Percentiles rank a stretch among this genome's conserved stretches.
Conservation (phyloP, 1,284 basidiomycete genomes). For the Phellopilus nigrolimitatus region DNA sequence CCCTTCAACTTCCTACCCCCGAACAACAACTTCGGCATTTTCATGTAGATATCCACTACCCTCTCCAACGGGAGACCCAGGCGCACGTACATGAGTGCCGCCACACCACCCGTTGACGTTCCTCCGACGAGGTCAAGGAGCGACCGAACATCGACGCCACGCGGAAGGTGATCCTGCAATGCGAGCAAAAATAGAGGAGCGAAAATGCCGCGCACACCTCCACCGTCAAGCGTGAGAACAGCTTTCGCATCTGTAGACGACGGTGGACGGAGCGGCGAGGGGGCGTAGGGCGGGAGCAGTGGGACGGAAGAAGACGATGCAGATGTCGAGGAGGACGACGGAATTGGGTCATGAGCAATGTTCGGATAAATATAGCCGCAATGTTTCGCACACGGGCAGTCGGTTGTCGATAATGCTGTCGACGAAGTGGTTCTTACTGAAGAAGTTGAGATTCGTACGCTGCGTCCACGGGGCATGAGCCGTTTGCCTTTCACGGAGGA, state of each 20-base stretch:
- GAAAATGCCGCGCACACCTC: slow-evolving; percentile 18
- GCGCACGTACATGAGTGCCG: slow-evolving; percentile 16
- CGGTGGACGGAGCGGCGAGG: slow-evolving; percentile 2
- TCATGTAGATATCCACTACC: slow-evolving; percentile 6
- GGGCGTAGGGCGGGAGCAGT: slow-evolving; percentile 15
- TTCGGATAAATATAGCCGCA: slow-evolving; percentile 1
- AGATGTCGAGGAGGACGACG: neutral
- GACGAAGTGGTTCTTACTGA: no score
- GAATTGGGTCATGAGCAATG: neutral
- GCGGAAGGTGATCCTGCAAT: slow-evolving; percentile 13
- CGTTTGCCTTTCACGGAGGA: no score
- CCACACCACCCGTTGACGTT: slow-evolving; percentile 16
- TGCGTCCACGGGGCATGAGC: no score
- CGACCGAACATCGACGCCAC: slow-evolving; percentile 12
- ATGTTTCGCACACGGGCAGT: neutral
- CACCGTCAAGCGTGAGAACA: slow-evolving; percentile 17
- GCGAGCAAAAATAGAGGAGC: slow-evolving; percentile 15
- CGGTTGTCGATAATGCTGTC: no score
- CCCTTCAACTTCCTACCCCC: slow-evolving; percentile 5
- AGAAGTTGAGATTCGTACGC: no score
- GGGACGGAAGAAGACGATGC: slow-evolving; percentile 10
- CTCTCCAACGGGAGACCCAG: slow-evolving; percentile 11
- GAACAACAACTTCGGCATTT: slow-evolving; percentile 16
- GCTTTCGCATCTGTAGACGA: slow-evolving; percentile 12
- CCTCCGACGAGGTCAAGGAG: slow-evolving; percentile 19